These are phyloP conservation scores for Nannochloropsis granulata DNA, from an alignment of 108 stramenopile species.

Conservation along the genomic window DNA sequence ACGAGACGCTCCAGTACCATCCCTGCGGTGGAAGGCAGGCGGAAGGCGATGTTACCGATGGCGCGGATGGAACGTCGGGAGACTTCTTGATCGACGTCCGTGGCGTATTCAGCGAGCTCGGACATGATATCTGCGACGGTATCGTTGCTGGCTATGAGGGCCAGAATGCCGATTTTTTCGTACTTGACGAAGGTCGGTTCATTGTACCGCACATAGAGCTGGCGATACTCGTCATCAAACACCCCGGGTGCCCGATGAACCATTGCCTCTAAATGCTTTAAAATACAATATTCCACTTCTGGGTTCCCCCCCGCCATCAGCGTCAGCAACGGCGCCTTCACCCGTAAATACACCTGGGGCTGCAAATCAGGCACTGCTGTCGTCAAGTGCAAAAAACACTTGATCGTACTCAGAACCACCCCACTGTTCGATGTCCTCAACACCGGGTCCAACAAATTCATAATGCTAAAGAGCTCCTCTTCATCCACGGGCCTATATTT, in stretches of 20 bases:
- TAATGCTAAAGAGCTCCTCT: conserved; percentile 78
- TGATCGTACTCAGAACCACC: conserved; percentile 80
- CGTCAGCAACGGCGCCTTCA: conserved; percentile 89
- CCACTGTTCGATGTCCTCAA: conserved; percentile 76
- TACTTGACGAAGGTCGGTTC: conserved; percentile 90
- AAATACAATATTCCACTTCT: conserved; percentile 69
- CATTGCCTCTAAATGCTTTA: conserved; percentile 86
- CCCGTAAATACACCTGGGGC: conserved; percentile 59
- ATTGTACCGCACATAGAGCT: conserved; percentile 84
- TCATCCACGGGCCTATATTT: conserved; percentile 31
- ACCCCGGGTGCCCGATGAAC: conserved; percentile 74
- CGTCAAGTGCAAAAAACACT: conserved; percentile 63
- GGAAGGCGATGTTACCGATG: conserved; percentile 68
- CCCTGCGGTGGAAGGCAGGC: conserved; percentile 58
- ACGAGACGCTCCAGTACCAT: conserved; percentile 65
- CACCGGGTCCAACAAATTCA: conserved; percentile 97
- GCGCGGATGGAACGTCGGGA: conserved; percentile 68
- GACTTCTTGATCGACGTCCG: conserved; percentile 58
- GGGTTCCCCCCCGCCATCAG: conserved; percentile 57
- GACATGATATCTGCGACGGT: conserved; percentile 81
- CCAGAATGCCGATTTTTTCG: conserved; percentile 73
- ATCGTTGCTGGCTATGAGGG: conserved; percentile 66
- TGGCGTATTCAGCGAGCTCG: conserved; percentile 82
- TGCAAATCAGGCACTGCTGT: conserved; percentile 57
- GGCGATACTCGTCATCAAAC: conserved; percentile 92